phyloP scores from a whole-genome alignment of 2,329 filamentous ascomycete genomes.

The Aspergillus transmontanensis region DNA sequence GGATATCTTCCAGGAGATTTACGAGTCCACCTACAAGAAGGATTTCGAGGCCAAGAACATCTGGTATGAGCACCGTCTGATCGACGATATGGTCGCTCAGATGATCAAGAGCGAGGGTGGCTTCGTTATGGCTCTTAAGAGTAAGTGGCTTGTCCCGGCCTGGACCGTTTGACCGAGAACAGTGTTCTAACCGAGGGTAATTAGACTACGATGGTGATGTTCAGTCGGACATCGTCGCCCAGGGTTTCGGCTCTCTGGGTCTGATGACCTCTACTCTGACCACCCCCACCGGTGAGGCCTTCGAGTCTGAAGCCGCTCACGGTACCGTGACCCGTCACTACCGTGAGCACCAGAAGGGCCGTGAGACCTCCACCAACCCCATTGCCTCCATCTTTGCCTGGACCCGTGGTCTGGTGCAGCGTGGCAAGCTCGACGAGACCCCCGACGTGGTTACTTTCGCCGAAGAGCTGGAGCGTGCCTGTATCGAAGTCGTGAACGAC shows the following conservation, averaged over 20 bases:
- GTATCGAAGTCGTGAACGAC: slow-evolving; percentile 88
- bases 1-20: slow-evolving; percentile 98
- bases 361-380: slow-evolving; percentile 96
- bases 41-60: slow-evolving; percentile 89
- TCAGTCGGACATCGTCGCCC: slow-evolving; percentile 96
- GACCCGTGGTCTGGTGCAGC: slow-evolving; percentile 92
- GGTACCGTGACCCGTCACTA: slow-evolving; percentile 98
- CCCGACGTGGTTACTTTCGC: slow-evolving; percentile 90
- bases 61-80: slow-evolving; percentile 99
- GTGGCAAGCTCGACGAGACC: slow-evolving; percentile 89
- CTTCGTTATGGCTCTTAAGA: slow-evolving; percentile 98
- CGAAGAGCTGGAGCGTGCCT: slow-evolving; percentile 87
- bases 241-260: slow-evolving; percentile 96
- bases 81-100: slow-evolving; percentile 99
- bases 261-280: slow-evolving; percentile 98
- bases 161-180: not conserved
- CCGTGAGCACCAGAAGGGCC: slow-evolving; percentile 98
- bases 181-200: slow-evolving; percentile 14
- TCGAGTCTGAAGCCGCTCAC: slow-evolving; percentile 96
- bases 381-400: slow-evolving; percentile 99
- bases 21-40: slow-evolving; percentile 81
- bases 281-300: slow-evolving; percentile 94
- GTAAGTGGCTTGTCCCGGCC: slow-evolving; percentile 52
- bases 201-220: slow-evolving; percentile 98
- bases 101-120: slow-evolving; percentile 99